phyloP scores from a whole-genome alignment of 2,329 filamentous ascomycete genomes.

The Neonectria coccinea region DNA sequence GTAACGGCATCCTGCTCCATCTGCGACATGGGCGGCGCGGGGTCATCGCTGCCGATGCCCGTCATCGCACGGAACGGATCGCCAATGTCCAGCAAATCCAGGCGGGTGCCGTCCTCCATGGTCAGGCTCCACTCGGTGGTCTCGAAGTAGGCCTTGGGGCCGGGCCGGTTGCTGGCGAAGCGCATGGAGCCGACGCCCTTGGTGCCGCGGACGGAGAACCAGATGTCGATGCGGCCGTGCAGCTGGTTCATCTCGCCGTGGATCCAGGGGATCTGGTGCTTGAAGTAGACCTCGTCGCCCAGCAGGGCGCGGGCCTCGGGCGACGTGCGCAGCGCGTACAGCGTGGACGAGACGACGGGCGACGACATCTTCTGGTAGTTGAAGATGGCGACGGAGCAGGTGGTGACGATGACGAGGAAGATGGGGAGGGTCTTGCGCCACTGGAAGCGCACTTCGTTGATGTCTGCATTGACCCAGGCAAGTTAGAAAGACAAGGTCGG shows the following conservation, averaged over 20 bases:
- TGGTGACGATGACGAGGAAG: slow-evolving; percentile 78
- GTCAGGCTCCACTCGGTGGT: slow-evolving; percentile 92
- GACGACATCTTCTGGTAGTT: slow-evolving; percentile 98
- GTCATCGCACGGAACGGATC: slow-evolving; percentile 74
- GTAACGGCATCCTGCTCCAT: slow-evolving; percentile 52
- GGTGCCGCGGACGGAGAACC: slow-evolving; percentile 87
- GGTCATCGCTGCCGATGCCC: slow-evolving; percentile 54
- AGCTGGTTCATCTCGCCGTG: slow-evolving; percentile 91
- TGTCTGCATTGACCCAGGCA: slow-evolving; percentile 46
- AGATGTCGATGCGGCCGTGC: slow-evolving; percentile 89
- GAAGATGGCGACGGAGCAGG: slow-evolving; percentile 88
- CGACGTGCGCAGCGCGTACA: slow-evolving; percentile 91
- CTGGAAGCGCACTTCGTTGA: slow-evolving; percentile 61
- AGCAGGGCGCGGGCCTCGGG: slow-evolving; percentile 78
- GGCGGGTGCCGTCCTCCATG: slow-evolving; percentile 66
- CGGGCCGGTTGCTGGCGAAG: slow-evolving; percentile 80
- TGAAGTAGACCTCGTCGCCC: slow-evolving; percentile 89
- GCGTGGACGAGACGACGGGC: slow-evolving; percentile 84
- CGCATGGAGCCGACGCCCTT: slow-evolving; percentile 78
- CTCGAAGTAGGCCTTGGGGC: slow-evolving; percentile 75
- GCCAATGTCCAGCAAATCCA: slow-evolving; percentile 80
- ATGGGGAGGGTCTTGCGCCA: slow-evolving; percentile 83
- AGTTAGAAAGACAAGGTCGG: not conserved
- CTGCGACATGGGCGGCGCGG: slow-evolving; percentile 39
- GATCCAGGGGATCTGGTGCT: slow-evolving; percentile 84